Conservation (phyloP, 2,329 filamentous ascomycete species). For the Ophiostoma perfectum region DNA sequence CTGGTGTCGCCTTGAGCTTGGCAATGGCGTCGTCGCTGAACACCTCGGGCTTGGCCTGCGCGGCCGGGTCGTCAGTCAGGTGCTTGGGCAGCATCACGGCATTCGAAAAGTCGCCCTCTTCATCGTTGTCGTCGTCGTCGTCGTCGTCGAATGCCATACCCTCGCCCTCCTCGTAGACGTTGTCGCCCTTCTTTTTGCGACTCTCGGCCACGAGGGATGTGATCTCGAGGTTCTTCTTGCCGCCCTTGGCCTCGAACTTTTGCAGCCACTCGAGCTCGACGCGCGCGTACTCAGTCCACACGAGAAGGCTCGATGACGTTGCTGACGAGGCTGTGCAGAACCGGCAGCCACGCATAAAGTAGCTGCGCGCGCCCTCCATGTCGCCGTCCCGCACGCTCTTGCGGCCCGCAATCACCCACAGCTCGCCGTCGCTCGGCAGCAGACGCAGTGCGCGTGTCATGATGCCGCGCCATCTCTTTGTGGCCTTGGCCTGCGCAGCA, state of each 20-base stretch:
- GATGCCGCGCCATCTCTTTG: slow-evolving; percentile 59
- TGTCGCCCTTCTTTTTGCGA: slow-evolving; percentile 42
- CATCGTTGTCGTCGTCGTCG: slow-evolving; percentile 41
- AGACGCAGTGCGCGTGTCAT: slow-evolving; percentile 70
- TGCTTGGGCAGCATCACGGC: slow-evolving; percentile 41
- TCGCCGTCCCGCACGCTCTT: slow-evolving; percentile 75
- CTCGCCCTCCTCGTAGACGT: slow-evolving; percentile 37
- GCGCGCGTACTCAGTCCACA: slow-evolving; percentile 89
- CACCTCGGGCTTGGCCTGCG: slow-evolving; percentile 36
- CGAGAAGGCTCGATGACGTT: slow-evolving; percentile 50
- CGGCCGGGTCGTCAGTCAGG: slow-evolving; percentile 36
- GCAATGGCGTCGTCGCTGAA: slow-evolving; percentile 39
- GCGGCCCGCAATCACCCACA: slow-evolving; percentile 84
- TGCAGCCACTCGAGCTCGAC: slow-evolving; percentile 85
- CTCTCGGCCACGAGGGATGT: slow-evolving; percentile 26
- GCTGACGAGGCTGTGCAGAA: slow-evolving; percentile 63
- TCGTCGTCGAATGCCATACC: slow-evolving; percentile 46
- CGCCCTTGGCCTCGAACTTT: slow-evolving; percentile 52
- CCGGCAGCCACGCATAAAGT: slow-evolving; percentile 80
- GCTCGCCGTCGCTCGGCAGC: slow-evolving; percentile 72
- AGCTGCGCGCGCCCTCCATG: slow-evolving; percentile 77
- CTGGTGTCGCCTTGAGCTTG: slow-evolving; percentile 66
- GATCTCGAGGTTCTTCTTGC: slow-evolving; percentile 39
- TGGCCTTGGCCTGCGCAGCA: slow-evolving; percentile 61
- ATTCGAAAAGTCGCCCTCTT: slow-evolving; percentile 45